phyloP scores from a whole-genome alignment of 371 early-diverging fungal species.

The Mucor irregularis region DNA sequence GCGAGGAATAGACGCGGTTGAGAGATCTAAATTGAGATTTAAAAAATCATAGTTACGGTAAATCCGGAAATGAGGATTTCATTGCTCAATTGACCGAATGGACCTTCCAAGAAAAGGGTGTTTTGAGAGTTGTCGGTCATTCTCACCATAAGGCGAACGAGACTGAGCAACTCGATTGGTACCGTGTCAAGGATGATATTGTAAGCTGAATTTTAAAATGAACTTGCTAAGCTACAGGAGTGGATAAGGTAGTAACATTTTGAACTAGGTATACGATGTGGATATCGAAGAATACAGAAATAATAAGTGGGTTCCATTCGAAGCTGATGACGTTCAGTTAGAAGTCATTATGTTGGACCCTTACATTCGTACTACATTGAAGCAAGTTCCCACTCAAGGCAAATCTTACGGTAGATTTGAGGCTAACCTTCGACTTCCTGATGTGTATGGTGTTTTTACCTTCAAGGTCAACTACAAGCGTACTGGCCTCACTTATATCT shows the following conservation, averaged over 20 bases:
- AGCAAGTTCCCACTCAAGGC: slow-evolving; percentile 32
- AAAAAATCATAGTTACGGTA: slow-evolving; percentile 25
- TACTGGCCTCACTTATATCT: slow-evolving; percentile 74
- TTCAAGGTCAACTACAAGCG: slow-evolving; percentile 91
- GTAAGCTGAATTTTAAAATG: slow-evolving; percentile 42
- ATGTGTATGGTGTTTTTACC: slow-evolving; percentile 95
- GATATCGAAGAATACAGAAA: slow-evolving; percentile 77
- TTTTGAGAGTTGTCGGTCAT: slow-evolving; percentile 64
- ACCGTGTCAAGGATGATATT: slow-evolving; percentile 90
- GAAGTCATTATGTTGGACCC: slow-evolving; percentile 97
- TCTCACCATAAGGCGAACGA: slow-evolving; percentile 75
- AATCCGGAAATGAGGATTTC: slow-evolving; percentile 75
- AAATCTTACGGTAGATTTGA: slow-evolving; percentile 46
- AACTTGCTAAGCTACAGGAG: no score
- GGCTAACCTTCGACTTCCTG: slow-evolving; percentile 78
- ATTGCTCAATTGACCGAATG: slow-evolving; percentile 76
- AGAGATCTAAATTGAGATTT: no score
- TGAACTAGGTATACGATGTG: slow-evolving; percentile 72
- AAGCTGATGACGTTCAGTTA: slow-evolving; percentile 79
- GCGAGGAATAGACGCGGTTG: no score
- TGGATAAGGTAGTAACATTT: neutral
- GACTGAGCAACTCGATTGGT: slow-evolving; percentile 65
- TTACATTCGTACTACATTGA: slow-evolving; percentile 84
- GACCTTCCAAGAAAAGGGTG: slow-evolving; percentile 93
- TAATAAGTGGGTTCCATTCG: slow-evolving; percentile 82